Percentiles rank a stretch among this genome's conserved stretches.
Conservation (phyloP, 306 rosid genomes). For the Lagenaria siceraria region DNA sequence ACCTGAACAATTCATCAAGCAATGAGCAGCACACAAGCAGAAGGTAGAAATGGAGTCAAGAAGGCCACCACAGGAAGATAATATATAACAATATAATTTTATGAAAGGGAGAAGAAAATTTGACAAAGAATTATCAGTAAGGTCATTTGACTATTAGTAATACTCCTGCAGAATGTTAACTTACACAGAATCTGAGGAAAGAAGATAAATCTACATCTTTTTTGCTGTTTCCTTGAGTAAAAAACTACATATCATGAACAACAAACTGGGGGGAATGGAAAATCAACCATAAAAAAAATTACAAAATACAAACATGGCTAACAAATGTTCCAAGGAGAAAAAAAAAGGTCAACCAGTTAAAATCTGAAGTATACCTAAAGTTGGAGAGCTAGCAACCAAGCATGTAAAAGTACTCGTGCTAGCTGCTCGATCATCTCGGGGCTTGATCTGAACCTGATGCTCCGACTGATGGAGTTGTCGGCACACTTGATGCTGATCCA, state of each 20-base stretch:
- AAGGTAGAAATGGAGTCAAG: neutral
- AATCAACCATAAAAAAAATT: constrained; percentile 3
- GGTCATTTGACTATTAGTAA: constrained; percentile 1
- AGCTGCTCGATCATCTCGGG: constrained; percentile 51
- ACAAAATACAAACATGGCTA: neutral
- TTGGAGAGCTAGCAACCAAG: constrained; percentile 41
- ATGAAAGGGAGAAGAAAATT: neutral
- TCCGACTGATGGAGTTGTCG: constrained; percentile 54
- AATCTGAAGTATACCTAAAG: constrained; percentile 24
- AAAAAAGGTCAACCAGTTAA: neutral
- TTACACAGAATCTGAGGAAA: constrained; percentile 7
- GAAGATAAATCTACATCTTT: constrained; percentile 3
- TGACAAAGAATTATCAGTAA: neutral
- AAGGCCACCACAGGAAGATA: neutral
- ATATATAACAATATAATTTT: neutral
- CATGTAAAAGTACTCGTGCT: constrained; percentile 63
- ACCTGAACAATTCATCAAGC: neutral
- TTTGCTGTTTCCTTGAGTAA: constrained; percentile 5
- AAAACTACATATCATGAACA: constrained; percentile 15
- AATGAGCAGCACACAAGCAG: neutral
- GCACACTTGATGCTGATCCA: constrained; percentile 61
- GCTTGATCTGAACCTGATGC: constrained; percentile 70
- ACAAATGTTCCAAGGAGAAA: neutral
- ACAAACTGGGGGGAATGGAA: constrained; percentile 24
- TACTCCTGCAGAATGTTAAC: constrained; percentile 6